Conservation (phyloP, 163 green algal species). For the Scenedesmus sp. region DNA sequence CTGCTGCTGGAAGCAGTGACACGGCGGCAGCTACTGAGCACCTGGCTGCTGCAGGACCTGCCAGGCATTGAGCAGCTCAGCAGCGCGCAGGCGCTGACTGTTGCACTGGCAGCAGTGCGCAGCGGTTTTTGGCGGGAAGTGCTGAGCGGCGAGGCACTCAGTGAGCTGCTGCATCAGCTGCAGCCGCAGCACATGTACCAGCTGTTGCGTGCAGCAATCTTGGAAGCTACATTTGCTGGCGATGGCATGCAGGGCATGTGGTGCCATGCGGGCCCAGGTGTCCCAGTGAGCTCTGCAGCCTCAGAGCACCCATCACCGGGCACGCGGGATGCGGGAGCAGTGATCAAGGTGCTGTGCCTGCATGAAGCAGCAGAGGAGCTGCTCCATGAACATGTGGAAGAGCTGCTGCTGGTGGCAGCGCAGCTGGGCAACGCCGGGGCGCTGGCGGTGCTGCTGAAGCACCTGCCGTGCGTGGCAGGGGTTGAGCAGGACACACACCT, state of each 20-base stretch:
- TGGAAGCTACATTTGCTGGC: neutral
- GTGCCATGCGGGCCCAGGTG: neutral
- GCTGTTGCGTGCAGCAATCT: neutral
- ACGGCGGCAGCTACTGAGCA: neutral
- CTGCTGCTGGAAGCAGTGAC: neutral
- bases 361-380: neutral
- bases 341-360: neutral
- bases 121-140: neutral
- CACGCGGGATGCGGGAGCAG: no score
- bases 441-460: neutral
- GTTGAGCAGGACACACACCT: neutral
- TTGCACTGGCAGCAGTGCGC: neutral
- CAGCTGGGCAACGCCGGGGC: neutral
- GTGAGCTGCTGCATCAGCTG: neutral
- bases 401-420: neutral
- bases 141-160: neutral
- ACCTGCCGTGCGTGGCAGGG: neutral
- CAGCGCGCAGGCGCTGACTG: neutral
- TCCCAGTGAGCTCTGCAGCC: neutral
- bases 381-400: neutral
- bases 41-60: neutral
- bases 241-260: neutral
- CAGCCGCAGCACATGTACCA: neutral
- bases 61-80: neutral
- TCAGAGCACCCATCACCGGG: neutral